Evolutionary conservation across 768 basidiomycete species (phyloP).

Genomic region (Lentinula edodes): DNA sequence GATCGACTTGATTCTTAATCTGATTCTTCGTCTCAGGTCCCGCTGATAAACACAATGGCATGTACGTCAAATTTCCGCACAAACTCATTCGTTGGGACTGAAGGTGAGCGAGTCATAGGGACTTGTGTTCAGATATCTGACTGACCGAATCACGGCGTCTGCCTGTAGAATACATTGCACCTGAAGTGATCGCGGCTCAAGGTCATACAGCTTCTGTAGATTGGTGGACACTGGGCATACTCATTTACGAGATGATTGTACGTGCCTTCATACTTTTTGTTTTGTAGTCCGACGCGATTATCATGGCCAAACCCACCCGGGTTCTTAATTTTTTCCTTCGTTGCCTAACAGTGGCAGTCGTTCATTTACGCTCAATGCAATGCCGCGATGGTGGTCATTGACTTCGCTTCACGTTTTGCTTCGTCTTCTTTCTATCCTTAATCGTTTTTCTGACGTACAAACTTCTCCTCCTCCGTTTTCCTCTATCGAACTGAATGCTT

Average conservation of each 20-base stretch:
- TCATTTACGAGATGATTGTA: slow-evolving; percentile 99
- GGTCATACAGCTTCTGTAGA: slow-evolving; percentile 98
- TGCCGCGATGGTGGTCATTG: background rate
- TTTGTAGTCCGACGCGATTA: background rate
- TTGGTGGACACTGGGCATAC: slow-evolving; percentile 98
- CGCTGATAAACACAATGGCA: slow-evolving; percentile 93
- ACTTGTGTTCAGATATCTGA: slow-evolving; percentile 11
- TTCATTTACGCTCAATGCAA: background rate
- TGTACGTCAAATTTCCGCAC: slow-evolving; percentile 98
- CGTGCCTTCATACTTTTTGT: slow-evolving; percentile 31
- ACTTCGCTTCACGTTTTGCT: background rate
- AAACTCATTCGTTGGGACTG: slow-evolving; percentile 98
- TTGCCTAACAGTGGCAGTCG: background rate
- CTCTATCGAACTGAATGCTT: background rate
- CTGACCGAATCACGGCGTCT: slow-evolving; percentile 19
- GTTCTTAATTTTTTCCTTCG: slow-evolving; percentile 18
- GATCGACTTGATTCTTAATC: background rate
- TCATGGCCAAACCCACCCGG: slow-evolving; percentile 11
- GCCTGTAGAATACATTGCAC: slow-evolving; percentile 90
- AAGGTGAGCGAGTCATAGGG: slow-evolving; percentile 49
- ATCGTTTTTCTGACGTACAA: slow-evolving; percentile 3
- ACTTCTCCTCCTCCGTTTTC: background rate
- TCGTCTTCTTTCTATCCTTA: background rate
- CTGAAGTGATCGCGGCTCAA: slow-evolving; percentile 94
- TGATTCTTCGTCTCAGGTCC: slow-evolving; percentile 45